These are phyloP conservation scores for Schwanniomyces occidentalis DNA, from an alignment of 805 yeast species.

Conservation along the genomic window DNA sequence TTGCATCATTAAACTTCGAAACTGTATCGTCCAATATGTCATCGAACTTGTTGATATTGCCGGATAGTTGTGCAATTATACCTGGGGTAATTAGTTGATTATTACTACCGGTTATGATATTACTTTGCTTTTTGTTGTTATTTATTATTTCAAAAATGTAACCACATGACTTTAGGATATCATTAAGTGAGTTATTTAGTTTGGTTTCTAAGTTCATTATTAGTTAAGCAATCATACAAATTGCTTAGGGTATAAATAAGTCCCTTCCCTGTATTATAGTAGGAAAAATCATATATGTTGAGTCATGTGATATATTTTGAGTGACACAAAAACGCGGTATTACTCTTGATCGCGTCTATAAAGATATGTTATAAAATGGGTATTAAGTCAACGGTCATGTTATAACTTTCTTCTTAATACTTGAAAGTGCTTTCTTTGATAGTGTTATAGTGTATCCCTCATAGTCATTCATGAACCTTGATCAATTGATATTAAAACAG, in stretches of 20 bases:
- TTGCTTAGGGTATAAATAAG: too few relatives aligned
- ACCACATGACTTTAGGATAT: conserved; percentile 43
- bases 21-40: conserved; percentile 44
- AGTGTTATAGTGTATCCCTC: too few relatives aligned
- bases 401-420: too few relatives aligned
- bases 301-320: too few relatives aligned
- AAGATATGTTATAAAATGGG: too few relatives aligned
- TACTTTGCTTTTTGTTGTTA: conserved; percentile 41
- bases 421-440: too few relatives aligned
- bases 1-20: conserved; percentile 41
- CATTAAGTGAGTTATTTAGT: conserved; percentile 41
- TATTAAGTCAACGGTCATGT: too few relatives aligned
- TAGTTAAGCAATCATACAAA: too few relatives aligned
- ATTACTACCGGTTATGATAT: conserved; percentile 41
- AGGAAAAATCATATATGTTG: too few relatives aligned
- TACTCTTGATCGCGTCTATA: too few relatives aligned
- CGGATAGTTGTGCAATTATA: conserved; percentile 34
- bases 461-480: conserved; percentile 27
- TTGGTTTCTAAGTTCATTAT: conserved; percentile 42
- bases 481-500: conserved; percentile 57
- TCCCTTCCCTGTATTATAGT: too few relatives aligned
- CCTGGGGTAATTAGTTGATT: conserved; percentile 41
- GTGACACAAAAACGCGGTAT: too few relatives aligned
- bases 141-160: conserved; percentile 43
- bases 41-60: conserved; percentile 38